phyloP scores from a whole-genome alignment of 306 rosid species.

The Pyrus bretschneideri region DNA sequence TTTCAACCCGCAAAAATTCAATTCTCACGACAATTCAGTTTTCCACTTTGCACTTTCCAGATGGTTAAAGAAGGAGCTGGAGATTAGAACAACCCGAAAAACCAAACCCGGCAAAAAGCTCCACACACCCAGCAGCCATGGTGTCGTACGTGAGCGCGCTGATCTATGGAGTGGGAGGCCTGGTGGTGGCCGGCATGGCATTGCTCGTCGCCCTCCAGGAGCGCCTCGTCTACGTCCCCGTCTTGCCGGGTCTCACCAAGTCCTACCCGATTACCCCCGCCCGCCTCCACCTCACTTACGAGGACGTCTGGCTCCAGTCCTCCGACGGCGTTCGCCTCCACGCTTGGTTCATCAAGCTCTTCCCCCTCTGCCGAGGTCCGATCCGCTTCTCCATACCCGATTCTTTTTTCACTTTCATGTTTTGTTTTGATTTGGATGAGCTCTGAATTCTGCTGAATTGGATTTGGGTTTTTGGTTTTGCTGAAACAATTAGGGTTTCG shows the following conservation, averaged over 20 bases:
- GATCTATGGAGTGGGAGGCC: constrained; percentile 84
- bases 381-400: constrained; percentile 8
- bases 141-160: constrained; percentile 58
- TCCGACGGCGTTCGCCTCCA: constrained; percentile 93
- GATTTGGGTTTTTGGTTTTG: not conserved
- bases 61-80: not conserved
- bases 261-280: constrained; percentile 77
- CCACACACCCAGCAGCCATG: constrained; percentile 29
- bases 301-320: constrained; percentile 84
- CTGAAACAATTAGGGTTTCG: not conserved
- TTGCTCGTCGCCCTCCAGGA: constrained; percentile 89
- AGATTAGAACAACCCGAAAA: not conserved
- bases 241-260: constrained; percentile 77
- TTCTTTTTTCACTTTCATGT: not conserved
- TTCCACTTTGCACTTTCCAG: constrained; percentile 7
- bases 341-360: constrained; percentile 96
- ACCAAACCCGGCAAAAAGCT: not conserved
- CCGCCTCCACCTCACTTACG: constrained; percentile 73
- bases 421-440: not conserved
- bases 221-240: constrained; percentile 88
- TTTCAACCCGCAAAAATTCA: not conserved
- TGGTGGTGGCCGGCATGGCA: constrained; percentile 86
- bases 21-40: not conserved
- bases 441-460: constrained; percentile 1
- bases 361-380: constrained; percentile 79